Percentiles rank a stretch among this genome's conserved stretches.
phyloP scores from a whole-genome alignment of 257 asterid species.

The Cruciata laevipes region DNA sequence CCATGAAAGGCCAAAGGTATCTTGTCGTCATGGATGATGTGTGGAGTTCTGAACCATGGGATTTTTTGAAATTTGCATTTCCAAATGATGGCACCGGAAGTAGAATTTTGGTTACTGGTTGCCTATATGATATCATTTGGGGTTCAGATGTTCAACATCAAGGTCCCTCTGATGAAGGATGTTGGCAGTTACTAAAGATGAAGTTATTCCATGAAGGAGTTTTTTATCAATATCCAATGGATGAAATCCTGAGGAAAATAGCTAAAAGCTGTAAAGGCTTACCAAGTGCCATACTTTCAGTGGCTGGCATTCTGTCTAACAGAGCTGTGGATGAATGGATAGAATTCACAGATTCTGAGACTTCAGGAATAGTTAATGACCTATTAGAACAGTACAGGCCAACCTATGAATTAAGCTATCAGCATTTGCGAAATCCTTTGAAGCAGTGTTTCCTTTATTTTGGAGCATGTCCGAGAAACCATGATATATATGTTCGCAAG shows the following conservation, averaged over 20 bases:
- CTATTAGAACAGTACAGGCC: neutral
- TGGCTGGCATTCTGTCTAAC: neutral
- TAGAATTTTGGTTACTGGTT: slow-evolving; percentile 10
- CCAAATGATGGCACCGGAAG: slow-evolving; percentile 7
- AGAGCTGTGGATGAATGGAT: neutral
- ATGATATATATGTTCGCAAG: slow-evolving; percentile 7
- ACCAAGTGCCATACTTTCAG: slow-evolving; percentile 5
- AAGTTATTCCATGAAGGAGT: neutral
- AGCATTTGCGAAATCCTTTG: slow-evolving; percentile 8
- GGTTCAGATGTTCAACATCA: neutral
- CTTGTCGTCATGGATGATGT: slow-evolving; percentile 12
- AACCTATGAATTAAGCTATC: slow-evolving; percentile 5
- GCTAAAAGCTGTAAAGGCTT: slow-evolving; percentile 10
- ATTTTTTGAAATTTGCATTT: neutral
- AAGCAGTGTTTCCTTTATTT: slow-evolving; percentile 1
- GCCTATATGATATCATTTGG: neutral
- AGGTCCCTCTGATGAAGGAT: neutral
- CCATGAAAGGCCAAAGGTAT: neutral
- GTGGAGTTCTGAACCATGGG: slow-evolving; percentile 2
- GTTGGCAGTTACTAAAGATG: slow-evolving; percentile 9
- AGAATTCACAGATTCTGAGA: neutral
- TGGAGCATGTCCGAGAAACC: neutral
- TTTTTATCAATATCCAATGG: neutral
- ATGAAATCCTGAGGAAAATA: slow-evolving; percentile 3
- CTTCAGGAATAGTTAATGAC: neutral